These are phyloP conservation scores for Micractinium conductrix DNA, from an alignment of 139 green algal species.

Conservation along the genomic window DNA sequence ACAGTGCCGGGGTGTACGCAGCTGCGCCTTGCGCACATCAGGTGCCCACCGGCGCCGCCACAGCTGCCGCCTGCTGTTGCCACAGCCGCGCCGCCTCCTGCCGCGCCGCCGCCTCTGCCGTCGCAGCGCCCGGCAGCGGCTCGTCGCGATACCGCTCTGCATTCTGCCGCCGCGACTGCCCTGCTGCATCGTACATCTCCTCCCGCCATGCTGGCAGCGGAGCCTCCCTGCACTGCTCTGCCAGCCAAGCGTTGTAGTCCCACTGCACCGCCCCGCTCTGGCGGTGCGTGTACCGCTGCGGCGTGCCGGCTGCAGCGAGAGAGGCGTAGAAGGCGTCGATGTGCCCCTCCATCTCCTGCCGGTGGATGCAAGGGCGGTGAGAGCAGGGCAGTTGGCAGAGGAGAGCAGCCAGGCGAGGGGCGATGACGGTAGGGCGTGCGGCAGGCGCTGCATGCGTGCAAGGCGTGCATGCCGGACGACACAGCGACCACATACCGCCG, in stretches of 20 bases:
- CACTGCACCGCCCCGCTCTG: conserved; percentile 51
- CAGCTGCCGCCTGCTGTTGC: not conserved
- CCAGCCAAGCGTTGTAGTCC: conserved; percentile 54
- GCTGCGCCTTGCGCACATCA: no score
- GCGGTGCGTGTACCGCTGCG: conserved; percentile 50
- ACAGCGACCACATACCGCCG: no score
- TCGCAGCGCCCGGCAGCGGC: not conserved
- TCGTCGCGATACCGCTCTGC: not conserved
- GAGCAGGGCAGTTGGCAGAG: not conserved
- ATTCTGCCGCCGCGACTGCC: conserved; percentile 16
- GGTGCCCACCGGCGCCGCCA: no score
- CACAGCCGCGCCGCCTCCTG: not conserved
- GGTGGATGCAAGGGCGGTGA: not conserved
- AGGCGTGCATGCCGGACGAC: no score
- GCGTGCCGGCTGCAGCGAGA: conserved; percentile 11
- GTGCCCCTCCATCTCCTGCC: conserved; percentile 42
- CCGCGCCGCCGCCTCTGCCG: not conserved
- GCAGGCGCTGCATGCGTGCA: no score
- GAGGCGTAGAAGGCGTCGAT: not conserved
- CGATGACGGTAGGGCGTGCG: no score
- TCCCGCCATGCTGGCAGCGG: conserved; percentile 40
- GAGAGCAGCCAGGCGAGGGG: no score
- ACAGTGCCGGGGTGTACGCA: no score
- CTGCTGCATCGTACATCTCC: conserved; percentile 41
- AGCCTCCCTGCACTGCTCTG: conserved; percentile 19